Conservation (phyloP, 2,329 filamentous ascomycete genomes). For the Xylariaceae sp. region DNA sequence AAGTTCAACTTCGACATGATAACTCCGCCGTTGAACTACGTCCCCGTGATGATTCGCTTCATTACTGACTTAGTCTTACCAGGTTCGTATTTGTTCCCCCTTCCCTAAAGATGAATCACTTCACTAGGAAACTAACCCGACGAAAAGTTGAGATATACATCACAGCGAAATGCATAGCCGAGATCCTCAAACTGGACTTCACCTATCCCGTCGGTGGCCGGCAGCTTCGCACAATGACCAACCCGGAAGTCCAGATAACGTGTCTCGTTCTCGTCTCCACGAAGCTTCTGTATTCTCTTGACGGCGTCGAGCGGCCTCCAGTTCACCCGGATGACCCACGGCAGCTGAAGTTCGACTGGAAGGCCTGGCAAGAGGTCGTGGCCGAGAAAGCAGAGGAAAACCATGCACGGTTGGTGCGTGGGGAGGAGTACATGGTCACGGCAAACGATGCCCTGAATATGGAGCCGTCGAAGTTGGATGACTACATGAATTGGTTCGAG, state of each 20-base stretch:
- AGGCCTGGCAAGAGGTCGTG: slow-evolving; percentile 56
- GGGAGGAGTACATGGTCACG: slow-evolving; percentile 31
- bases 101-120: not conserved
- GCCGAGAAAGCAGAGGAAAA: slow-evolving; percentile 26
- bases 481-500: slow-evolving; percentile 77
- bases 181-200: slow-evolving; percentile 49
- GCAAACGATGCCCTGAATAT: slow-evolving; percentile 39
- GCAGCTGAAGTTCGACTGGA: slow-evolving; percentile 65
- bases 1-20: slow-evolving; percentile 61
- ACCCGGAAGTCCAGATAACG: slow-evolving; percentile 72
- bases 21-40: slow-evolving; percentile 68
- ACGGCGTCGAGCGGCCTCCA: slow-evolving; percentile 49
- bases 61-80: slow-evolving; percentile 70
- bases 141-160: slow-evolving; percentile 57
- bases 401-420: slow-evolving; percentile 20
- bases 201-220: slow-evolving; percentile 47
- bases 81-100: slow-evolving; percentile 38
- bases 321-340: slow-evolving; percentile 50
- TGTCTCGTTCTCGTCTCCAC: slow-evolving; percentile 67
- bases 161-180: slow-evolving; percentile 52
- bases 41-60: slow-evolving; percentile 63
- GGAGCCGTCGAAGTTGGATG: slow-evolving; percentile 57
- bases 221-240: slow-evolving; percentile 46
- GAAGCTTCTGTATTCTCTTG: slow-evolving; percentile 75
- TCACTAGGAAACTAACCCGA: slow-evolving; percentile 25